Percentiles rank a stretch among this genome's conserved stretches.
Evolutionary conservation across 495 filamentous ascomycete species (phyloP).

Genomic region (Wilcoxina mikolae): DNA sequence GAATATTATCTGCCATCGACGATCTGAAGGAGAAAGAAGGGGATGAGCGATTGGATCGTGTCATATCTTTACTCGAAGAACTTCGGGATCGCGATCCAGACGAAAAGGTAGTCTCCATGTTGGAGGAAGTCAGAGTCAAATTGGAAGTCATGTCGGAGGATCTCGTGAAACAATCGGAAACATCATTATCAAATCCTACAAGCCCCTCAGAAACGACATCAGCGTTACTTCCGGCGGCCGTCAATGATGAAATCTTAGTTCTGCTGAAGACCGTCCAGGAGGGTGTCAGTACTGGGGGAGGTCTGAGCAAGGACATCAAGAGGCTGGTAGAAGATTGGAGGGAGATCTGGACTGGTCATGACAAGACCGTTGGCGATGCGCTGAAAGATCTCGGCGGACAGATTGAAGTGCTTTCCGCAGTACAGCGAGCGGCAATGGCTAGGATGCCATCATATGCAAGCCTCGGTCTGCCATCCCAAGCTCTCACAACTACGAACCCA

Average conservation of each 20-base stretch:
- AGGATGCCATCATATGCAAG: constrained; percentile 11
- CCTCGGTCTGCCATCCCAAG: constrained; percentile 24
- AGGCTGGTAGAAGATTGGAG: constrained; percentile 25
- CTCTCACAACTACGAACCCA: constrained; percentile 24
- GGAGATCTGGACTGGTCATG: constrained; percentile 20
- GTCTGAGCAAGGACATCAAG: constrained; percentile 15
- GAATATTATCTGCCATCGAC: constrained; percentile 22
- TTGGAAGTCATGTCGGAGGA: constrained; percentile 15
- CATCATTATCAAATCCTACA: constrained; percentile 2
- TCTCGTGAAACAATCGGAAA: not conserved
- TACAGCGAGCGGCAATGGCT: constrained; percentile 25
- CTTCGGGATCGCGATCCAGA: constrained; percentile 21
- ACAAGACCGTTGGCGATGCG: constrained; percentile 20
- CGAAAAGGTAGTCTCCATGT: constrained; percentile 21
- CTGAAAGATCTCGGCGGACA: constrained; percentile 25
- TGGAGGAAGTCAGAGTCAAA: constrained; percentile 19
- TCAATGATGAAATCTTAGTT: constrained; percentile 18
- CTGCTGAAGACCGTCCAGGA: constrained; percentile 19
- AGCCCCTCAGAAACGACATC: not conserved
- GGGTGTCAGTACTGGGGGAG: constrained; percentile 15
- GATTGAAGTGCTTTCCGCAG: constrained; percentile 22
- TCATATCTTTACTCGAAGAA: constrained; percentile 22
- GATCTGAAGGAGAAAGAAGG: constrained; percentile 23
- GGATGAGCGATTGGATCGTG: constrained; percentile 17
- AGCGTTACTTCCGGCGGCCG: not conserved